phyloP scores from a whole-genome alignment of 169 alveolate genomes.

The Plasmodium relictum region DNA sequence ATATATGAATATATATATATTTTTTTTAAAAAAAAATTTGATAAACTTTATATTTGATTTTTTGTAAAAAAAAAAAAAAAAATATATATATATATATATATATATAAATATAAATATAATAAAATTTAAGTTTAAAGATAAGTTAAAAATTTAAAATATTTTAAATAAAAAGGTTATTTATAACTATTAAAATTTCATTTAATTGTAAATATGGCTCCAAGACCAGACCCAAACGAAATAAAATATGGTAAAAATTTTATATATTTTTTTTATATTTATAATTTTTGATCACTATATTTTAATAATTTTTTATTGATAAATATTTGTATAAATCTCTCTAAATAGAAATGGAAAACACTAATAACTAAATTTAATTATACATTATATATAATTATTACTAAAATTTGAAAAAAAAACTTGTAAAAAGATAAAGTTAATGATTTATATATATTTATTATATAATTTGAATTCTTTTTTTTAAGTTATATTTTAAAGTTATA shows the following conservation, averaged over 20 bases:
- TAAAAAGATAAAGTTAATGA: too few species aligned
- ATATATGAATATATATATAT: too few species aligned
- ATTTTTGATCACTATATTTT: neutral
- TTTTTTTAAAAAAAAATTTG: too few species aligned
- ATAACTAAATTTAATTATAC: too few species aligned
- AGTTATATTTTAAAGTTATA: too few species aligned
- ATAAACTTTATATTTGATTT: too few species aligned
- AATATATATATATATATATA: neutral
- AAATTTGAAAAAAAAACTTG: too few species aligned
- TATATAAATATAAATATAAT: neutral
- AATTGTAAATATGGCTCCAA: conserved; percentile 83
- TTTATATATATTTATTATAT: too few species aligned
- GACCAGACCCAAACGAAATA: conserved; percentile 88
- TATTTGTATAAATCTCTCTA: too few species aligned
- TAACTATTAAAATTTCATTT: neutral
- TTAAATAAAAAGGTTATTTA: neutral
- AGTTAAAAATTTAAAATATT: neutral
- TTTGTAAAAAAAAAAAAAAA: neutral
- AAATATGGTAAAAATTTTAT: conserved; percentile 82
- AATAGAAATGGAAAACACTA: too few species aligned
- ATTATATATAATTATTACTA: too few species aligned
- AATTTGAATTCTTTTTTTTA: too few species aligned
- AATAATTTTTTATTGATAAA: neutral
- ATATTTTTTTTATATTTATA: neutral
- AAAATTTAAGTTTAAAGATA: neutral